Evolutionary conservation across 2,329 filamentous ascomycete species (phyloP).

Genomic region (Penicillium sp.): DNA sequence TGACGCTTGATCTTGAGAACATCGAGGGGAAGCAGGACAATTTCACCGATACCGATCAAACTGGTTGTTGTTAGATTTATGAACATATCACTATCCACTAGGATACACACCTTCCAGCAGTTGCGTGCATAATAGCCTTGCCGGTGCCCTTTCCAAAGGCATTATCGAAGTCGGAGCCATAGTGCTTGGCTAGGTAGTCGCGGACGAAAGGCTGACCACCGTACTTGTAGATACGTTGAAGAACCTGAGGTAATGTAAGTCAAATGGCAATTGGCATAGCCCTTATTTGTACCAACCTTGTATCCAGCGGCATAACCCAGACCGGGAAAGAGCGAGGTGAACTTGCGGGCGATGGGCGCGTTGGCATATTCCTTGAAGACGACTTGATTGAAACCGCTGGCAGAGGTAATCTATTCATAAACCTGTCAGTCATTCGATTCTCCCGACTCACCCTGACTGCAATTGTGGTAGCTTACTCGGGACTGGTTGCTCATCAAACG

Average conservation of each 20-base stretch:
- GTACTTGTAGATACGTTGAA: conserved; percentile 98
- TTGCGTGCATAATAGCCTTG: conserved; percentile 97
- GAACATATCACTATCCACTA: neutral
- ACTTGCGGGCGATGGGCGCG: conserved; percentile 74
- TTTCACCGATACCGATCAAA: conserved; percentile 96
- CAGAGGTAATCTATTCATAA: conserved; percentile 57
- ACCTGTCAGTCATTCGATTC: conserved; percentile 24
- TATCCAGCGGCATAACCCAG: conserved; percentile 97
- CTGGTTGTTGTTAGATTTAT: conserved; percentile 48
- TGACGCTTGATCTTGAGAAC: conserved; percentile 99
- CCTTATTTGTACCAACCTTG: conserved; percentile 65
- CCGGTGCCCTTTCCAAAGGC: conserved; percentile 96
- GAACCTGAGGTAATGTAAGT: conserved; percentile 55
- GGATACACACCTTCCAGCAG: conserved; percentile 75
- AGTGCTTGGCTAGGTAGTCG: conserved; percentile 81
- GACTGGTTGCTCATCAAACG: conserved; percentile 98
- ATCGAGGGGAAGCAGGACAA: conserved; percentile 90
- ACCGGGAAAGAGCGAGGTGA: conserved; percentile 94
- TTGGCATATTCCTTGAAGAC: conserved; percentile 89
- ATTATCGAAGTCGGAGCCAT: conserved; percentile 81
- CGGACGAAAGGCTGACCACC: conserved; percentile 94
- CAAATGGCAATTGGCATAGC: conserved; percentile 16
- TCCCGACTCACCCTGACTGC: neutral
- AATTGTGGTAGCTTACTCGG: conserved; percentile 56
- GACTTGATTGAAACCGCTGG: conserved; percentile 78